These are phyloP conservation scores for Mucuna pruriens DNA, from an alignment of 306 rosid species.

Conservation along the genomic window DNA sequence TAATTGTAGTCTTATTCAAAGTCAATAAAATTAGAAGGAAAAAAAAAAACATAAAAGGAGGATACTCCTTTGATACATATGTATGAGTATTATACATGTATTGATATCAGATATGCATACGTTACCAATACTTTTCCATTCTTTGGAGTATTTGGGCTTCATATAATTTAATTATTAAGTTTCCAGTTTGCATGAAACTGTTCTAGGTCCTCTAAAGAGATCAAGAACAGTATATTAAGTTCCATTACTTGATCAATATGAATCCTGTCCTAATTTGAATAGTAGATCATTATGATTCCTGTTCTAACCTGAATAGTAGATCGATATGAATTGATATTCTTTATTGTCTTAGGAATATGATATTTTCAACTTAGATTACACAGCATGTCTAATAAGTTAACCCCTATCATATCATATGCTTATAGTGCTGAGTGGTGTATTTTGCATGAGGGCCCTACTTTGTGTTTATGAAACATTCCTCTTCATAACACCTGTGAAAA, in stretches of 20 bases:
- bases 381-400: not conserved
- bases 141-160: not conserved
- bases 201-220: not conserved
- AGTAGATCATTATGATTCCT: not conserved
- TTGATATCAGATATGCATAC: not conserved
- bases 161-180: not conserved
- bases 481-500: slow-evolving; percentile 1
- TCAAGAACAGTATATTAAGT: not conserved
- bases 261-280: not conserved
- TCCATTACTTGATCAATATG: too few relatives aligned
- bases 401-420: not conserved
- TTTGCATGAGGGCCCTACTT: slow-evolving; percentile 1
- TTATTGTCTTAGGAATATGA: not conserved
- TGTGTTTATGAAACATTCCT: not conserved
- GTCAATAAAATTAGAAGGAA: not conserved
- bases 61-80: not conserved
- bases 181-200: not conserved
- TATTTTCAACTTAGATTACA: slow-evolving; percentile 3
- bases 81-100: not conserved
- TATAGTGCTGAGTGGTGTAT: slow-evolving; percentile 20
- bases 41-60: not conserved
- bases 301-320: not conserved
- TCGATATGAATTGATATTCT: not conserved
- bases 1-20: not conserved
- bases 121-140: not conserved